phyloP scores from a whole-genome alignment of 75 land plant species.

The Pinus taeda region DNA sequence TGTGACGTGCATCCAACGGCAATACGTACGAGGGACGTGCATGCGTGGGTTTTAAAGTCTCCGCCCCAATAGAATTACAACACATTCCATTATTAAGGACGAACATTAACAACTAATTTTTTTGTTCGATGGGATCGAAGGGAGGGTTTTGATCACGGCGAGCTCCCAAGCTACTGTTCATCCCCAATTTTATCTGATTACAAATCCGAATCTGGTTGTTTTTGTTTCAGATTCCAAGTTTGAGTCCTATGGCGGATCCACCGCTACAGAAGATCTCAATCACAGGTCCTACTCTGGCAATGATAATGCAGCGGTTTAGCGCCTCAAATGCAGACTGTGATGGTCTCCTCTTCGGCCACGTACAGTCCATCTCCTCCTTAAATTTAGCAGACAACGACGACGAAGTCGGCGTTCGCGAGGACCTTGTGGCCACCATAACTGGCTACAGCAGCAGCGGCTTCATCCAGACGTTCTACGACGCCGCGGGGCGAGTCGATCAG shows the following conservation, averaged over 20 bases:
- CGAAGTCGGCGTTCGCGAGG: slow-evolving; percentile 18
- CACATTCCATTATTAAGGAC: too few species aligned
- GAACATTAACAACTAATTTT: too few species aligned
- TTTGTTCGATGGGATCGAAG: too few species aligned
- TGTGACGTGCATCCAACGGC: too few species aligned
- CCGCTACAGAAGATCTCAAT: slow-evolving; percentile 56
- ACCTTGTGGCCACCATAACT: slow-evolving; percentile 49
- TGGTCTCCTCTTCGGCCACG: slow-evolving; percentile 87
- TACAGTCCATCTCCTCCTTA: slow-evolving; percentile 24
- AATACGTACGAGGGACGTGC: too few species aligned
- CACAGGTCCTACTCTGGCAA: slow-evolving; percentile 72
- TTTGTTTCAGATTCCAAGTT: not conserved
- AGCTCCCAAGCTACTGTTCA: not conserved
- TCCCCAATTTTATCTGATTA: not conserved
- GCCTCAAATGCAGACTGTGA: slow-evolving; percentile 64
- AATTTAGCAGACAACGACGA: slow-evolving; percentile 43
- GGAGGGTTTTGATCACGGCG: too few species aligned
- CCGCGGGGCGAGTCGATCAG: slow-evolving; percentile 34
- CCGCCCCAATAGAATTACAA: too few species aligned
- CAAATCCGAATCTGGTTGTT: not conserved
- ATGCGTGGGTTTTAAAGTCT: too few species aligned
- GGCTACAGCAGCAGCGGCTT: slow-evolving; percentile 33
- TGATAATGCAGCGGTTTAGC: slow-evolving; percentile 65
- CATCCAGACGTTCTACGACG: slow-evolving; percentile 48
- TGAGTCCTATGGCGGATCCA: slow-evolving; percentile 15